These are phyloP conservation scores for Cytospora piceae DNA, from an alignment of 2,329 filamentous ascomycete species.

Conservation along the genomic window DNA sequence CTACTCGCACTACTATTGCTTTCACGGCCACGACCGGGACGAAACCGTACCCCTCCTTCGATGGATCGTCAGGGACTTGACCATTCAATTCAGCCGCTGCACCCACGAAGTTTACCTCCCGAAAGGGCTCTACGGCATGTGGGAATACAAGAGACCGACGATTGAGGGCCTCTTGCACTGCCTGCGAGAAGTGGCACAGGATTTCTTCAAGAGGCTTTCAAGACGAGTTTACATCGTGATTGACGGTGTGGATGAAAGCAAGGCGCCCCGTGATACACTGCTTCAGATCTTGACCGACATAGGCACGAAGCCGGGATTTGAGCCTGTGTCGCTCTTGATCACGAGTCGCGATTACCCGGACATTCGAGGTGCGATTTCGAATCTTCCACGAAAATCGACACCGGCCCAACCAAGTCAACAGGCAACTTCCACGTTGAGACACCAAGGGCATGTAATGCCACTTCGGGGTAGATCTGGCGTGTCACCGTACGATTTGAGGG, in stretches of 20 bases:
- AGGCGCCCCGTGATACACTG: neutral
- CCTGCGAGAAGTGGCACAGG: neutral
- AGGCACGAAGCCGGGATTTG: neutral
- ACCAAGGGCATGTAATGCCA: neutral
- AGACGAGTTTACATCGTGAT: conserved; percentile 16
- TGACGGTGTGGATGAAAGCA: conserved; percentile 21
- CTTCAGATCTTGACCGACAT: conserved; percentile 16
- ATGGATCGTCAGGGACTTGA: conserved; percentile 18
- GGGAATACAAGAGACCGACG: neutral
- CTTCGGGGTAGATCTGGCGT: neutral
- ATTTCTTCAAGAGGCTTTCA: neutral
- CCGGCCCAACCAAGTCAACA: neutral
- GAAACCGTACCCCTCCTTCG: conserved; percentile 11
- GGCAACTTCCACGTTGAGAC: neutral
- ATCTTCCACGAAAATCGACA: neutral
- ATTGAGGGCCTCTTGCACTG: neutral
- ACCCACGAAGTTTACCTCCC: neutral
- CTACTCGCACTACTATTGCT: conserved; percentile 18
- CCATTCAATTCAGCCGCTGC: neutral
- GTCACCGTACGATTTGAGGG: neutral
- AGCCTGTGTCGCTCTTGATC: conserved; percentile 12
- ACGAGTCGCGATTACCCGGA: conserved; percentile 14
- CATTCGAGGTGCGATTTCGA: neutral
- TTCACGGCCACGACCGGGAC: conserved; percentile 8
- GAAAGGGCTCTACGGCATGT: neutral